These are phyloP conservation scores for Fibroporia radiculosa DNA, from an alignment of 768 basidiomycete genomes.

Conservation along the genomic window DNA sequence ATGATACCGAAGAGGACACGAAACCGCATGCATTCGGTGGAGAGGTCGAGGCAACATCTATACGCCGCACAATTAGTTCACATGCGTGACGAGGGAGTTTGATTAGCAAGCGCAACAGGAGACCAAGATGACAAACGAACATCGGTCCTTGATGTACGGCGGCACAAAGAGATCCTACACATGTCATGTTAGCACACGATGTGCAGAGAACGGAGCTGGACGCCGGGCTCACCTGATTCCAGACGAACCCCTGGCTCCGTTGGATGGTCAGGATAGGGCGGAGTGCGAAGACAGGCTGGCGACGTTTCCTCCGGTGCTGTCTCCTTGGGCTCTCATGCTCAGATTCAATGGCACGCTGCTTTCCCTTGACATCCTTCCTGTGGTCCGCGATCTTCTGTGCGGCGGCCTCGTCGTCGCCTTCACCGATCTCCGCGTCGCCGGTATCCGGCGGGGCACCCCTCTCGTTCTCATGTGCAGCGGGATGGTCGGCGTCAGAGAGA, in stretches of 20 bases:
- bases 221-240: slow-evolving; percentile 65
- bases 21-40: slow-evolving; percentile 64
- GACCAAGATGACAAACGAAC: slow-evolving; percentile 31
- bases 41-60: slow-evolving; percentile 79
- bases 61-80: slow-evolving; percentile 5
- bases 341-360: slow-evolving; percentile 70
- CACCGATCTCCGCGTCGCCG: slow-evolving; percentile 48
- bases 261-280: slow-evolving; percentile 85
- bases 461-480: slow-evolving; percentile 21
- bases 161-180: slow-evolving; percentile 77
- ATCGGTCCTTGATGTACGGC: slow-evolving; percentile 85
- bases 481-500: slow-evolving; percentile 18
- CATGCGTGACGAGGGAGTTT: slow-evolving; percentile 3
- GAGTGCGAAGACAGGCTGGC: slow-evolving; percentile 50
- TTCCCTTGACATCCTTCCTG: slow-evolving; percentile 67
- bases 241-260: slow-evolving; percentile 81
- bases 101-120: slow-evolving; percentile 16
- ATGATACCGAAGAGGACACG: slow-evolving; percentile 61
- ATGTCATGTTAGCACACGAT: background rate
- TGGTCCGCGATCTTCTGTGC: slow-evolving; percentile 32
- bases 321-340: slow-evolving; percentile 45
- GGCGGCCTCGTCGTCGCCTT: slow-evolving; percentile 25
- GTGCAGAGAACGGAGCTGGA: background rate
- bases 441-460: slow-evolving; percentile 22
- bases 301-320: slow-evolving; percentile 46